Base-by-base conservation (phyloP, 495 filamentous ascomycete species). In the Lindgomyces ingoldianus region DNA sequence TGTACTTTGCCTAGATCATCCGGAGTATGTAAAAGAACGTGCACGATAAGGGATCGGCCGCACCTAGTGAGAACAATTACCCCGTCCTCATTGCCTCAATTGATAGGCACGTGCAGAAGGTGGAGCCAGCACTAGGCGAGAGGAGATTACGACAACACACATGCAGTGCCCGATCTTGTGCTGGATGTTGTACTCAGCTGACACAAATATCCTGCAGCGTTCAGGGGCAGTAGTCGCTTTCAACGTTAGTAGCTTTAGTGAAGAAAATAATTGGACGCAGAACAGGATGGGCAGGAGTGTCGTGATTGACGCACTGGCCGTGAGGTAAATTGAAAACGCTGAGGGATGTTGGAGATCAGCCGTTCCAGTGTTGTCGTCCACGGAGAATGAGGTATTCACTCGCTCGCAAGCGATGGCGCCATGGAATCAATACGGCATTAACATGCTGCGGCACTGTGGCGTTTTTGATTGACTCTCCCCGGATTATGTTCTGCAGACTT, bases 381-480 rank as follows among this genome's bases (percentile, higher is more conserved):
- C 58, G 24, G 51, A 49, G 36, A 49, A 30, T 24, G 25, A 29
- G 39, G 27, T 24, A 54, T 61, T 50, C 44, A 21, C 27, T 46
- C 42, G 45, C 47, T n/a, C 22, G 9, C 30, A 11, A 33, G 42
- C 26, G 51, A 14, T 58, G 45, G 53, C 42, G 59, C 65, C 26
- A 56, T 55, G 59, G 44, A 62, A 50, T 64, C 63, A 64, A 60
- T 64, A 70, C 62, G 57, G 63, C 53, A 67, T 67, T n/a, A 26
- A 21, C 42, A 59, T 64, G 63, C 55, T 60, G 68, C 68, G 60
- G 25, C 14, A 70, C 63, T 56, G 62, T 70, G 68, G 68, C 68
- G 62, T 60, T 63, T 50, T 36, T 54, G 33, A 39, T 53, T 58
- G 50, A 52, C 33, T 51, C 12, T 62, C 52, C 53, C 65, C 52